phyloP scores from a whole-genome alignment of 805 yeast species.

The Wickerhamomyces bovis region DNA sequence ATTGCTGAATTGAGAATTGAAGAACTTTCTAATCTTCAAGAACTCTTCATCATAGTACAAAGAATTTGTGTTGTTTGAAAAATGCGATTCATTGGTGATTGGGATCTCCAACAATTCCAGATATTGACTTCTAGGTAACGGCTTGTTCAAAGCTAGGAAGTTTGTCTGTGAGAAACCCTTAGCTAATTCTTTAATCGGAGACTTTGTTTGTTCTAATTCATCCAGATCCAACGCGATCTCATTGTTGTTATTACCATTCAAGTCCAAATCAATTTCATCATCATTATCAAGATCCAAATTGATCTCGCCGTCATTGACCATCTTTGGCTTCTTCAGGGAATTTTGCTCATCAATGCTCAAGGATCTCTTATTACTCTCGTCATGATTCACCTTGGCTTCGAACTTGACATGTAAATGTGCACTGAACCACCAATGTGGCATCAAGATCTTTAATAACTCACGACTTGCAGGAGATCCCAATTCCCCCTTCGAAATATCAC shows the following conservation, averaged over 20 bases:
- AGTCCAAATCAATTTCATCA: constrained; percentile 26
- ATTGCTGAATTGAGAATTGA: constrained; percentile 6
- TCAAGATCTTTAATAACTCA: constrained; percentile 43
- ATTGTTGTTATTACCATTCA: constrained; percentile 22
- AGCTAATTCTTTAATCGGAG: constrained; percentile 1
- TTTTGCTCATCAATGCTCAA: constrained; percentile 5
- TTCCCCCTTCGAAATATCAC: constrained; percentile 51
- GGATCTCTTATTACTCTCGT: not conserved
- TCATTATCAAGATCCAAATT: constrained; percentile 16
- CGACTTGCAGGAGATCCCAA: constrained; percentile 72
- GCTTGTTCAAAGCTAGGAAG: constrained; percentile 83
- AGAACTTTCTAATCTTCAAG: constrained; percentile 17
- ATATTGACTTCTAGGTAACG: constrained; percentile 58
- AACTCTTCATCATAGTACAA: constrained; percentile 18
- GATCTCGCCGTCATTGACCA: constrained; percentile 21
- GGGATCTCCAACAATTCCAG: constrained; percentile 46
- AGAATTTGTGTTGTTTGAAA: not conserved
- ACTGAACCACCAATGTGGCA: constrained; percentile 77
- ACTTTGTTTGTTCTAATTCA: constrained; percentile 2
- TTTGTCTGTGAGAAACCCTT: constrained; percentile 29
- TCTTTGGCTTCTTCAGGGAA: constrained; percentile 8
- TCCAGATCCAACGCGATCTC: constrained; percentile 23
- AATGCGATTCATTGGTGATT: constrained; percentile 20
- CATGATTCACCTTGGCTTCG: constrained; percentile 47
- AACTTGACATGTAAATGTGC: constrained; percentile 83